Percentiles rank a stretch among this genome's conserved stretches.
These are phyloP conservation scores for Lactifluus rugatus DNA, from an alignment of 768 basidiomycete species.

Conservation along the genomic window DNA sequence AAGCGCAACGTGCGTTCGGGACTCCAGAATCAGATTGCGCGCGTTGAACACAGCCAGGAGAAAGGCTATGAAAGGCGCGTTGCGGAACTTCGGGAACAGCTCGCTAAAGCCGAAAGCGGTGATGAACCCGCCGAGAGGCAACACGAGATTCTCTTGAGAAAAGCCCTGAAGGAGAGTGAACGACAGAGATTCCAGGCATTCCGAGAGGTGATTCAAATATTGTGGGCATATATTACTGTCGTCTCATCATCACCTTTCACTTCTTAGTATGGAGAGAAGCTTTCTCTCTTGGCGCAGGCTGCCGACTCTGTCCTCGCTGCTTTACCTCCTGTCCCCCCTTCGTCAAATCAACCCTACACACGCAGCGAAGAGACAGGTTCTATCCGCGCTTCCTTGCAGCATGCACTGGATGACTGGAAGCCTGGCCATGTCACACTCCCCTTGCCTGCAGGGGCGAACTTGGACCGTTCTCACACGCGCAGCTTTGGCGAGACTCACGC, in stretches of 20 bases:
- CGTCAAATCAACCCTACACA: slow-evolving; percentile 42
- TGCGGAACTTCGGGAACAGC: slow-evolving; percentile 58
- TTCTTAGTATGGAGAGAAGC: slow-evolving; percentile 68
- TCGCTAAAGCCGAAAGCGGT: slow-evolving; percentile 53
- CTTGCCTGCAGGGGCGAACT: slow-evolving; percentile 36
- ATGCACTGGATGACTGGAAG: slow-evolving; percentile 69
- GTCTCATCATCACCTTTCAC: slow-evolving; percentile 16
- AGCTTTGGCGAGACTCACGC: slow-evolving; percentile 84
- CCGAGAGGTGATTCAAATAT: slow-evolving; percentile 46
- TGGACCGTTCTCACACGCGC: slow-evolving; percentile 61
- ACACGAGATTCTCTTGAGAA: slow-evolving; percentile 61
- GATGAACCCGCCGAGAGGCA: slow-evolving; percentile 63
- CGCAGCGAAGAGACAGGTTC: slow-evolving; percentile 56
- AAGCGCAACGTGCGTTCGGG: slow-evolving; percentile 51
- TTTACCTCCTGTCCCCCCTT: slow-evolving; percentile 62
- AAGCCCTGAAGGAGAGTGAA: slow-evolving; percentile 68
- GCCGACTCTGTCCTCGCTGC: slow-evolving; percentile 50
- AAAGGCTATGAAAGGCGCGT: slow-evolving; percentile 58
- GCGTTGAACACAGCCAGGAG: slow-evolving; percentile 57
- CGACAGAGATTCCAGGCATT: slow-evolving; percentile 71
- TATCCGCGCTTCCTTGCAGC: slow-evolving; percentile 64
- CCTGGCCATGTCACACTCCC: slow-evolving; percentile 47
- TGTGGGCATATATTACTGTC: background rate
- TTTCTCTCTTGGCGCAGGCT: slow-evolving; percentile 64
- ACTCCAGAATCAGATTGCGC: slow-evolving; percentile 49